These are phyloP conservation scores for Daldinia decipiens DNA, from an alignment of 495 filamentous ascomycete genomes.

Conservation along the genomic window DNA sequence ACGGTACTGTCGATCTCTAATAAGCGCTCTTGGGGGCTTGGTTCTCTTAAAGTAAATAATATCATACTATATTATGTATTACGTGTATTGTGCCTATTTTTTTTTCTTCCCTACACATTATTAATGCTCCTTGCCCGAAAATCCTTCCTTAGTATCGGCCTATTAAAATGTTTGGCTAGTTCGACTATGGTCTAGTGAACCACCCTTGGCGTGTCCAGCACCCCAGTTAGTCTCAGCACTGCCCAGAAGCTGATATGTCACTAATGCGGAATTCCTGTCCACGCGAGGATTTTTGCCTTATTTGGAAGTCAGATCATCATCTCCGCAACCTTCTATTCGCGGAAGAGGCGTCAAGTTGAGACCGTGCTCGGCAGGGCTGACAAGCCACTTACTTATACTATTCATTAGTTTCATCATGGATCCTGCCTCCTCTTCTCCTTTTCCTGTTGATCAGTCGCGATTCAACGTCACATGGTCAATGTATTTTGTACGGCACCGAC, in stretches of 20 bases:
- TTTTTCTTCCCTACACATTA: constrained; percentile 10
- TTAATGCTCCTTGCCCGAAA: constrained; percentile 4
- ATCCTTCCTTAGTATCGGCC: constrained; percentile 22
- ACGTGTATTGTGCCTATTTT: not conserved
- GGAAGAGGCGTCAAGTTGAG: constrained; percentile 6
- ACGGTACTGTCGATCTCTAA: not conserved
- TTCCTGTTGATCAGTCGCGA: constrained; percentile 2
- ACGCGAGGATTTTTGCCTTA: constrained; percentile 29
- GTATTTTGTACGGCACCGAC: constrained; percentile 14
- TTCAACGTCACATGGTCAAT: constrained; percentile 9
- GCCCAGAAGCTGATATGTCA: constrained; percentile 25
- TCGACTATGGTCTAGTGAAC: constrained; percentile 19
- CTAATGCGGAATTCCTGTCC: constrained; percentile 18
- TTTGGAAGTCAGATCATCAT: constrained; percentile 9
- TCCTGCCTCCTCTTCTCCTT: constrained; percentile 21
- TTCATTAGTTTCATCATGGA: constrained; percentile 29
- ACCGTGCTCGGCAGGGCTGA: constrained; percentile 29
- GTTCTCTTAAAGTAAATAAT: not conserved
- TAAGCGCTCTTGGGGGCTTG: constrained; percentile 14
- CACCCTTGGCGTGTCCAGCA: constrained; percentile 13
- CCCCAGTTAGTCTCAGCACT: constrained; percentile 8
- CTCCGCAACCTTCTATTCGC: constrained; percentile 27
- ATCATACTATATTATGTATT: constrained; percentile 1
- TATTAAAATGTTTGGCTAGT: constrained; percentile 15
- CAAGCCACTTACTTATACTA: constrained; percentile 21